These are phyloP conservation scores for Chaetomium olivaceum DNA, from an alignment of 2,329 filamentous ascomycete species.

Conservation along the genomic window DNA sequence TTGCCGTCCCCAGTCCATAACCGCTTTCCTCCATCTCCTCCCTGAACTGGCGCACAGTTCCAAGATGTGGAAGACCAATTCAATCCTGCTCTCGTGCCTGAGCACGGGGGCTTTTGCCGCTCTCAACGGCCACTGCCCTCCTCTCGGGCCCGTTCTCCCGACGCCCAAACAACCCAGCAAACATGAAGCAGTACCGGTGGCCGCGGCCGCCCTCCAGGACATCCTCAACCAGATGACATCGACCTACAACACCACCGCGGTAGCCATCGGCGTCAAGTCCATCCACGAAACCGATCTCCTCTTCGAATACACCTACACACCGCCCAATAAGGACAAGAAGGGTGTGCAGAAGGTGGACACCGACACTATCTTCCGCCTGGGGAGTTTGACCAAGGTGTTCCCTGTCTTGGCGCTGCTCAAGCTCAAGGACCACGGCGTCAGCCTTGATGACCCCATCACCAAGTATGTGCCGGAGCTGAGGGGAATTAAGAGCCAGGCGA, in stretches of 20 bases:
- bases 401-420: constrained; percentile 38
- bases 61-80: neutral
- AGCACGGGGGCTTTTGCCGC: neutral
- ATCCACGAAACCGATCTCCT: constrained; percentile 43
- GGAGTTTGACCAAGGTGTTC: constrained; percentile 43
- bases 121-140: constrained; percentile 39
- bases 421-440: constrained; percentile 31
- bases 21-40: neutral
- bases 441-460: constrained; percentile 46
- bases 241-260: constrained; percentile 38
- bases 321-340: constrained; percentile 35
- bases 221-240: constrained; percentile 36
- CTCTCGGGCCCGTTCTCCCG: constrained; percentile 45
- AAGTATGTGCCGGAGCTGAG: constrained; percentile 47
- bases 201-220: constrained; percentile 31
- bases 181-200: constrained; percentile 36
- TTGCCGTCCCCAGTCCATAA: neutral
- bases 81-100: neutral
- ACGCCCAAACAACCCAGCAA: constrained; percentile 39
- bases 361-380: constrained; percentile 42
- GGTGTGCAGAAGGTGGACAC: constrained; percentile 35
- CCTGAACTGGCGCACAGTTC: neutral
- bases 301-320: constrained; percentile 46
- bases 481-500: constrained; percentile 29
- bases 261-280: constrained; percentile 46